phyloP scores from a whole-genome alignment of 2,329 filamentous ascomycete species.

The Curvularia sp. region DNA sequence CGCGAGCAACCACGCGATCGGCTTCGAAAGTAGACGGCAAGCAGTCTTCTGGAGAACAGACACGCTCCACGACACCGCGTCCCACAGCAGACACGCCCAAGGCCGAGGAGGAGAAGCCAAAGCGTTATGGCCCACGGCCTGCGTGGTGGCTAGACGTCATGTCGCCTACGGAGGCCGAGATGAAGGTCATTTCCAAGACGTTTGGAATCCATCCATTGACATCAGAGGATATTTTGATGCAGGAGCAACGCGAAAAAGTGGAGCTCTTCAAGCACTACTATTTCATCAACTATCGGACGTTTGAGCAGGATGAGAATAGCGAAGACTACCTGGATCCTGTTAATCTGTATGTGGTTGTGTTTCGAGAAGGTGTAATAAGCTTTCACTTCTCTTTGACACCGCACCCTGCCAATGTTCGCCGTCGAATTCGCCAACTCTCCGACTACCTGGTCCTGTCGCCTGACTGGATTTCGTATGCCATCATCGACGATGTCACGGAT shows the following conservation, averaged over 20 bases:
- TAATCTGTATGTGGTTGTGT: constrained; percentile 97
- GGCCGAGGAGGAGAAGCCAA: constrained; percentile 43
- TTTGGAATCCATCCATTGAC: constrained; percentile 97
- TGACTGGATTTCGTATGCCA: constrained; percentile 98
- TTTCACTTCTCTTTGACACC: constrained; percentile 98
- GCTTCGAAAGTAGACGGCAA: constrained; percentile 38
- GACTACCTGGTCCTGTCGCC: constrained; percentile 93
- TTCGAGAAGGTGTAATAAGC: constrained; percentile 91
- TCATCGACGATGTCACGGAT: constrained; percentile 98
- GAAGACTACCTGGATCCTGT: constrained; percentile 93
- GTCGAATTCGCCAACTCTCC: constrained; percentile 88
- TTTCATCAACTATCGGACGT: constrained; percentile 97
- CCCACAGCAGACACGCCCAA: constrained; percentile 50
- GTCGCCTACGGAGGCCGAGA: constrained; percentile 89
- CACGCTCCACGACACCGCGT: constrained; percentile 59
- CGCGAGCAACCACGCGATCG: constrained; percentile 35
- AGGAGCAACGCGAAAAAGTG: constrained; percentile 97
- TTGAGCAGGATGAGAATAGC: constrained; percentile 90
- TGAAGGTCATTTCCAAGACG: constrained; percentile 89
- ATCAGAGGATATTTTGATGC: constrained; percentile 94
- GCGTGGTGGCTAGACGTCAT: constrained; percentile 97
- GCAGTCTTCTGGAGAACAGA: constrained; percentile 48
- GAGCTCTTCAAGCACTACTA: constrained; percentile 98
- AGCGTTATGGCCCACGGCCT: constrained; percentile 74
- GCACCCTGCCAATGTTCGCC: constrained; percentile 93